phyloP scores from a whole-genome alignment of 225 moss, liverwort and hornwort species.

The Marchantia paleacea region DNA sequence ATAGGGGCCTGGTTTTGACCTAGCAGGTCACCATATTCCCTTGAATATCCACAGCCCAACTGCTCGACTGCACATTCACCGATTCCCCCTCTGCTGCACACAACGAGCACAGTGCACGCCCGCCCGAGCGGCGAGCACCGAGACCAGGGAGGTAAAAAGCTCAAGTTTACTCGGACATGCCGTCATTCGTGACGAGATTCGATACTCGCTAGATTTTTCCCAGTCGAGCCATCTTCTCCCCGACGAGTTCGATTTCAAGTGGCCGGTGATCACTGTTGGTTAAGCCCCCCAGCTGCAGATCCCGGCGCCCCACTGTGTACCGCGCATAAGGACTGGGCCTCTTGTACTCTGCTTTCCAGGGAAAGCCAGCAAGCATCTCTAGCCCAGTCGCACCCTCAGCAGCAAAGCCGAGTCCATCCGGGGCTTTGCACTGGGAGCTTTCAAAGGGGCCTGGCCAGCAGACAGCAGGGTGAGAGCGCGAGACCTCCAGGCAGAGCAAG shows the following conservation, averaged over 20 bases:
- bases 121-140: not conserved
- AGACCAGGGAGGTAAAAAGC: not conserved
- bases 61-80: not conserved
- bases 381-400: not conserved
- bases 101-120: not conserved
- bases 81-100: not conserved
- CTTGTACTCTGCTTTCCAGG: not conserved
- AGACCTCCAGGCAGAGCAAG: too few species aligned
- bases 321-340: not conserved
- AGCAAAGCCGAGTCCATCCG: not conserved
- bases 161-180: not conserved
- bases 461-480: too few species aligned
- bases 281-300: too few species aligned
- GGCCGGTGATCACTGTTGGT: constrained; percentile 1
- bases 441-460: too few species aligned
- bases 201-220: too few species aligned
- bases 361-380: not conserved
- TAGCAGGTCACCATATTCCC: too few species aligned
- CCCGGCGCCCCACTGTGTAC: not conserved
- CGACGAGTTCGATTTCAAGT: not conserved
- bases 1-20: not conserved
- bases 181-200: not conserved
- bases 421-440: too few species aligned
- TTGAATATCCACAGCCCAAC: not conserved
- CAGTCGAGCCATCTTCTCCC: not conserved